phyloP scores from a whole-genome alignment of 2,329 filamentous ascomycete species.

The Aureobasidium lini region DNA sequence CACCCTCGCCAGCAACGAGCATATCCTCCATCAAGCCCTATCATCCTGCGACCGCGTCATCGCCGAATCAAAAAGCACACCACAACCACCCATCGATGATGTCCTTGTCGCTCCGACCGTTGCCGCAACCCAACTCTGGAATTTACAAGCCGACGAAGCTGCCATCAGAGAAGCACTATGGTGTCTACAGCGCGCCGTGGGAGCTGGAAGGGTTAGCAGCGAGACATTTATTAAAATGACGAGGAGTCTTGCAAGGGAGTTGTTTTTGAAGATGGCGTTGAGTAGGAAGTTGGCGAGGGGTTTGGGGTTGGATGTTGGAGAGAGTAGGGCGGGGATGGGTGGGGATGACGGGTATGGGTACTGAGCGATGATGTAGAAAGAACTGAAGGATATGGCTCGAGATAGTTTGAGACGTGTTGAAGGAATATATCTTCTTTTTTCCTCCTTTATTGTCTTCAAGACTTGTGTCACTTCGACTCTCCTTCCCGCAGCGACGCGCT shows the following conservation, averaged over 20 bases:
- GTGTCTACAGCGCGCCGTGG: constrained; percentile 66
- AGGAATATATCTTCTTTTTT: too few relatives aligned
- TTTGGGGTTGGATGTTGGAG: constrained; percentile 54
- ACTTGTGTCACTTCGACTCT: too few relatives aligned
- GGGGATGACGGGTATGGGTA: not conserved
- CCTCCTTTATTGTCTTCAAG: too few relatives aligned
- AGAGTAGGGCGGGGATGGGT: not conserved
- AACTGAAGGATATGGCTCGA: too few relatives aligned
- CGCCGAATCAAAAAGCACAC: constrained; percentile 59
- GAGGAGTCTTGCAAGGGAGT: constrained; percentile 65
- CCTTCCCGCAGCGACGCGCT: too few relatives aligned
- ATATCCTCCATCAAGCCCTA: constrained; percentile 69
- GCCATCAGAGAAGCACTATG: constrained; percentile 83
- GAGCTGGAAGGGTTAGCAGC: constrained; percentile 61
- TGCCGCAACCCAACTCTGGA: constrained; percentile 87
- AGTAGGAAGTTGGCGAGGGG: constrained; percentile 69
- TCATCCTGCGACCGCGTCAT: constrained; percentile 73
- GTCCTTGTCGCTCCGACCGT: constrained; percentile 89
- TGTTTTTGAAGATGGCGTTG: constrained; percentile 76
- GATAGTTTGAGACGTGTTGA: too few relatives aligned
- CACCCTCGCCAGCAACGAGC: constrained; percentile 67
- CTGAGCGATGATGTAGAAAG: not conserved
- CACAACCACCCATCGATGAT: constrained; percentile 75
- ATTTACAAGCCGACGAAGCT: constrained; percentile 78
- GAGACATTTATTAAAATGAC: constrained; percentile 71